These are phyloP conservation scores for Clonostachys rhizophaga DNA, from an alignment of 2,329 filamentous ascomycete genomes.

Conservation along the genomic window DNA sequence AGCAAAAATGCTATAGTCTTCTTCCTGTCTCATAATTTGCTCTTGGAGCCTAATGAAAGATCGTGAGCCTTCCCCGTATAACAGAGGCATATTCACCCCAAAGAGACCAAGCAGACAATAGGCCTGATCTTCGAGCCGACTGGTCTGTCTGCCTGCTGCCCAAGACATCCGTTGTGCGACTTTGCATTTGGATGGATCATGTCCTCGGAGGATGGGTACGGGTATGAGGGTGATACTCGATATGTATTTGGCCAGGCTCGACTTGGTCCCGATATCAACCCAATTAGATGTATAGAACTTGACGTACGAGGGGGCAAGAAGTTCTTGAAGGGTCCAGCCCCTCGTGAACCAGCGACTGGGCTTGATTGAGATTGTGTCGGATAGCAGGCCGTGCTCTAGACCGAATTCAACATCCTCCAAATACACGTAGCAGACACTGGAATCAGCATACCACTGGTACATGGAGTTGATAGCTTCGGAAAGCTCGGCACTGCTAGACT, in stretches of 20 bases:
- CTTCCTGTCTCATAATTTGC: constrained; percentile 7
- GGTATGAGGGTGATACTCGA: neutral
- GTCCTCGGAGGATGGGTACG: neutral
- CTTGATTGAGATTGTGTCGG: neutral
- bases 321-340: constrained; percentile 61
- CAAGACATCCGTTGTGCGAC: constrained; percentile 10
- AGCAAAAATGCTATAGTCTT: neutral
- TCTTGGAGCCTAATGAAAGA: constrained; percentile 14
- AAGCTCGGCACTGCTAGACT: constrained; percentile 12
- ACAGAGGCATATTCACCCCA: constrained; percentile 17
- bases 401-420: constrained; percentile 6
- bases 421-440: constrained; percentile 16
- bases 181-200: neutral
- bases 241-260: neutral
- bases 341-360: constrained; percentile 20
- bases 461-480: constrained; percentile 19
- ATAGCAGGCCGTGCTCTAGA: neutral
- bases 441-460: constrained; percentile 13
- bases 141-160: constrained; percentile 15
- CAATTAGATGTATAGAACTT: constrained; percentile 21
- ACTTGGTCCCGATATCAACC: constrained; percentile 2
- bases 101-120: constrained; percentile 21
- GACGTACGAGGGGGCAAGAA: constrained; percentile 38
- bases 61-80: constrained; percentile 17
- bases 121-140: constrained; percentile 16